phyloP scores from a whole-genome alignment of 1,284 basidiomycete genomes.

The Apiotrichum montevideense region DNA sequence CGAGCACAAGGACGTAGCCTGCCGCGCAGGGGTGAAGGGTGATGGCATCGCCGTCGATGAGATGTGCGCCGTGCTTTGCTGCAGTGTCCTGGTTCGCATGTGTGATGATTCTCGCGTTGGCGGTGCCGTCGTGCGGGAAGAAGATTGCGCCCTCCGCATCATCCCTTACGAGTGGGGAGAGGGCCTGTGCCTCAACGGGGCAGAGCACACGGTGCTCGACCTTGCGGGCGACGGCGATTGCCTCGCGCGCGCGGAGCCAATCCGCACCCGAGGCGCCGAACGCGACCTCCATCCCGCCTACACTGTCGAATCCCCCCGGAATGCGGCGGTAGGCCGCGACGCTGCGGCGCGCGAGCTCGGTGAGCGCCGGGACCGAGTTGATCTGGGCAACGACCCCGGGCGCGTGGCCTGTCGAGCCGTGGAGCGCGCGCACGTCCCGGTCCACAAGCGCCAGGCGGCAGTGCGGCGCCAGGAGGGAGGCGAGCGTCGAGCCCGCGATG shows the following conservation, averaged over 20 bases:
- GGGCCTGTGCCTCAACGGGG: slow-evolving; percentile 20
- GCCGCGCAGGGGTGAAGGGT: not conserved
- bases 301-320: slow-evolving; percentile 16
- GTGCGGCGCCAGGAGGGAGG: slow-evolving; percentile 47
- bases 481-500: slow-evolving; percentile 36
- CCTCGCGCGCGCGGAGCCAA: slow-evolving; percentile 4
- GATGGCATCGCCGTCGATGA: slow-evolving; percentile 13
- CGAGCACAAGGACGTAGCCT: slow-evolving; percentile 1
- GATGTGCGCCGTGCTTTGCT: slow-evolving; percentile 7
- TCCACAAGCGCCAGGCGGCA: slow-evolving; percentile 50
- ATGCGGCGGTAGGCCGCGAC: slow-evolving; percentile 14
- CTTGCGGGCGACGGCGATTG: slow-evolving; percentile 36
- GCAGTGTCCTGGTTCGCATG: slow-evolving; percentile 15
- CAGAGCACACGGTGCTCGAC: slow-evolving; percentile 43
- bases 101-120: slow-evolving; percentile 15
- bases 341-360: slow-evolving; percentile 22
- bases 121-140: slow-evolving; percentile 23
- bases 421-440: slow-evolving; percentile 18
- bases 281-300: slow-evolving; percentile 23
- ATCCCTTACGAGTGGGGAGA: slow-evolving; percentile 7
- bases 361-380: slow-evolving; percentile 18
- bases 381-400: slow-evolving; percentile 28
- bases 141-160: slow-evolving; percentile 4
- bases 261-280: slow-evolving; percentile 5
- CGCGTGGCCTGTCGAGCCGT: slow-evolving; percentile 27